Evolutionary conservation across 140 eudicot species (phyloP), one percentile per base, ranked within the genome.

Genomic region (Flaveria floridana): DNA sequence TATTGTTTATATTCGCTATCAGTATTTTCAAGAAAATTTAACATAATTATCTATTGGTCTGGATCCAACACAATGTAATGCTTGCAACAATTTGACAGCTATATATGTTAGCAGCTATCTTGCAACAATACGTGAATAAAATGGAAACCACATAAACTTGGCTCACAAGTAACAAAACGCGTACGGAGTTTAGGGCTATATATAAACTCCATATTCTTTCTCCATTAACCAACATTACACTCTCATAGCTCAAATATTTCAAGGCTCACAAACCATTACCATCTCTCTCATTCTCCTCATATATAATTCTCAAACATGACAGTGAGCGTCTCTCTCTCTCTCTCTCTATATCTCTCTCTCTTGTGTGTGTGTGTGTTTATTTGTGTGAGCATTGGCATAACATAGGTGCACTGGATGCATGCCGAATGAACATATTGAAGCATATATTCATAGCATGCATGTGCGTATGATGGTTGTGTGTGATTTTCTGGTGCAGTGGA

Each of bases 121-220:
- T 34, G 41, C 41, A 34, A 34, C 41, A 34, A 34, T 34, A 34
- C 8, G 41, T 34, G 41, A 73, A 30, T 19, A 10, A 28, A 16
- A 65, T 23, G 2, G 44, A 55, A 11, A 80, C 56, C 55, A 74
- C 76, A 58, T 7, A 67, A 20, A 37, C 80, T 47, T 80, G 68
- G 75, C 5, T 30, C 76, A 68, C 84, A 80, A 74, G 80, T 68
- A 80, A 5, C 26, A 65, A 74, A 80, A 34, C 84, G 84, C 74
- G 76, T 74, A 28, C 16, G 34, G 70, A 39, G 20, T 37, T 58
- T 73, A 73, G 20, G 66, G 47, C 53, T 56, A 2, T 20, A 55
- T 56, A 6, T 39, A 55, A 73, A 28, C 42, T 30, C 25, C 76
- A 71, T 7, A 7, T 47, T 66, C 37, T 14, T 18, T 72, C 73